Percentiles rank a stretch among this genome's conserved stretches.
phyloP scores from a whole-genome alignment of 495 filamentous ascomycete genomes.

The Lophiostoma macrostomum region DNA sequence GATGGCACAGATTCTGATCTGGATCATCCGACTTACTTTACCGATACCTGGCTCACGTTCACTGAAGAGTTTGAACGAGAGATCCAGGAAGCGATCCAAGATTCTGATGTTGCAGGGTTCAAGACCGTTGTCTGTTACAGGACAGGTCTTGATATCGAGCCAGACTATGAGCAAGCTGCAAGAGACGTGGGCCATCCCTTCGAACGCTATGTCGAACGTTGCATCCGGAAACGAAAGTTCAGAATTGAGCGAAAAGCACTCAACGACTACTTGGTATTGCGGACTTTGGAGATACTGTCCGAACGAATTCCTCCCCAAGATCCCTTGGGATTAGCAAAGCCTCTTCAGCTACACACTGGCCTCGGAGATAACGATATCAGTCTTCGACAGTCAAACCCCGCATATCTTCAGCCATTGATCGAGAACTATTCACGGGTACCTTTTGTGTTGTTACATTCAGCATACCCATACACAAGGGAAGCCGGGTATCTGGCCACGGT shows the following conservation, averaged over 20 bases:
- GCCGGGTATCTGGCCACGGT: constrained; percentile 77
- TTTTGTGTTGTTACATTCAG: constrained; percentile 77
- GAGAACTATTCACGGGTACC: constrained; percentile 62
- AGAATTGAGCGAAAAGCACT: constrained; percentile 62
- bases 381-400: constrained; percentile 67
- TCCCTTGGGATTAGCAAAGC: constrained; percentile 55
- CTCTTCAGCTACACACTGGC: constrained; percentile 84
- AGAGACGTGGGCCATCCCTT: constrained; percentile 30
- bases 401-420: constrained; percentile 74
- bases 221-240: constrained; percentile 40
- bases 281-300: constrained; percentile 45
- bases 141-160: constrained; percentile 62
- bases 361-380: constrained; percentile 81
- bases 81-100: constrained; percentile 54
- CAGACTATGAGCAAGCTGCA: constrained; percentile 30
- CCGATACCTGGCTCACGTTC: constrained; percentile 42
- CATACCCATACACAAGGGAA: constrained; percentile 81
- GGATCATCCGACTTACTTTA: constrained; percentile 31
- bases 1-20: constrained; percentile 29
- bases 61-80: constrained; percentile 46
- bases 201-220: constrained; percentile 32
- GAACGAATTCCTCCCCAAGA: constrained; percentile 32
- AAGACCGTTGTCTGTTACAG: constrained; percentile 85
- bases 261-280: constrained; percentile 64
- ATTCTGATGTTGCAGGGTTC: constrained; percentile 75